Conservation (phyloP, 768 basidiomycete species). For the Xerocomellus chrysenteron region DNA sequence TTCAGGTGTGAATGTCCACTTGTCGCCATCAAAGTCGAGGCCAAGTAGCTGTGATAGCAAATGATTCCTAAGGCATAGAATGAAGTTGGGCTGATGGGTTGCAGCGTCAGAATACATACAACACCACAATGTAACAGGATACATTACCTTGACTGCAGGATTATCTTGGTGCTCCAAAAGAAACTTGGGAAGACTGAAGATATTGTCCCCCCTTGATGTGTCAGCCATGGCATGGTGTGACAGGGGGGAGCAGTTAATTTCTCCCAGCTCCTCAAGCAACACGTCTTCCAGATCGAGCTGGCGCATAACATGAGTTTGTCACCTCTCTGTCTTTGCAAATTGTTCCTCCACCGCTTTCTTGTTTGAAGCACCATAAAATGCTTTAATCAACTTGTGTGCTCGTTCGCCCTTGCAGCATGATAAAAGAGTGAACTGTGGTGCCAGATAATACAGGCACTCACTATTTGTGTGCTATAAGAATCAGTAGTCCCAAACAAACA, state of each 20-base stretch:
- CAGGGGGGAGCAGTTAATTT: neutral
- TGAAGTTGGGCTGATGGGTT: no score
- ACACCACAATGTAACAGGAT: neutral
- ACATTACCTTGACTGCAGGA: neutral
- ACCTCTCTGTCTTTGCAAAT: no score
- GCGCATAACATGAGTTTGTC: no score
- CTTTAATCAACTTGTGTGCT: no score
- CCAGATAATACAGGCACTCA: no score
- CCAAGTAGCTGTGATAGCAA: neutral
- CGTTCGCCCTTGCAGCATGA: neutral
- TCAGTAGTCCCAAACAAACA: neutral
- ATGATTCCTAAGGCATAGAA: no score
- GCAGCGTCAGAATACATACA: no score
- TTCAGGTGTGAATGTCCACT: neutral
- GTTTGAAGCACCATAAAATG: no score
- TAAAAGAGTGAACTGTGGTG: neutral
- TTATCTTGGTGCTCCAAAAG: neutral
- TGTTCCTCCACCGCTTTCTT: no score
- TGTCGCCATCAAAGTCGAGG: neutral
- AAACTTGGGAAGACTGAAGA: neutral
- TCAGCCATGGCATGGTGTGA: neutral
- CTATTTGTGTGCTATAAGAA: neutral
- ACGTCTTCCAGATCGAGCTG: no score
- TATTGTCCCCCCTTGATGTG: neutral
- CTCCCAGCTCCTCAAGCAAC: neutral